Conservation (phyloP, 805 yeast genomes). For the Ogataea pini region DNA sequence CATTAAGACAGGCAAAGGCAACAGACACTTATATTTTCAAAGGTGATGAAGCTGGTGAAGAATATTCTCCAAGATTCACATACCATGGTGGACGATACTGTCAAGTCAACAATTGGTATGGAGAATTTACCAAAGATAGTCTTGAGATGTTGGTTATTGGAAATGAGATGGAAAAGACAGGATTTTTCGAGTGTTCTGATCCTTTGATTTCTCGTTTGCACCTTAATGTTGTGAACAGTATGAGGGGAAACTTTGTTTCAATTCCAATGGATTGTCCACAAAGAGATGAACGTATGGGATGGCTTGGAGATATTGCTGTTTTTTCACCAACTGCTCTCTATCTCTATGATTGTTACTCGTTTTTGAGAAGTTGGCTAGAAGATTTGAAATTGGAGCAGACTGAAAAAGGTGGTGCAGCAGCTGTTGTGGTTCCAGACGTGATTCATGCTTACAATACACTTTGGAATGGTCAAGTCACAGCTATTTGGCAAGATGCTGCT, state of each 20-base stretch:
- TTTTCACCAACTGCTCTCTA: conserved; percentile 29
- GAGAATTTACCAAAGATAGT: conserved; percentile 16
- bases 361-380: conserved; percentile 25
- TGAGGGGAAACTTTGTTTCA: conserved; percentile 28
- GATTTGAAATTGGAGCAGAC: conserved; percentile 27
- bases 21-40: conserved; percentile 24
- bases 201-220: conserved; percentile 19
- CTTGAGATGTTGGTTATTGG: conserved; percentile 22
- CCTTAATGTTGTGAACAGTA: conserved; percentile 23
- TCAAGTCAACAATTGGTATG: conserved; percentile 26
- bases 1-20: conserved; percentile 25
- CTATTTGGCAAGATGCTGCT: conserved; percentile 30
- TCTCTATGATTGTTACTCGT: conserved; percentile 24
- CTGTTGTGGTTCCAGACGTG: conserved; percentile 27
- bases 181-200: conserved; percentile 26
- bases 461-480: conserved; percentile 19
- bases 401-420: conserved; percentile 19
- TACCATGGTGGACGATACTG: conserved; percentile 30
- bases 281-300: conserved; percentile 32
- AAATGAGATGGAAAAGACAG: conserved; percentile 21
- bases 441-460: conserved; percentile 16
- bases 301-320: conserved; percentile 31
- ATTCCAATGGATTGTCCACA: conserved; percentile 33
- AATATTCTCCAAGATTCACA: conserved; percentile 26
- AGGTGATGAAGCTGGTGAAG: conserved; percentile 23